Percentiles rank a stretch among this genome's conserved stretches.
Evolutionary conservation across 306 rosid species (phyloP).

Genomic region (Vicia villosa): DNA sequence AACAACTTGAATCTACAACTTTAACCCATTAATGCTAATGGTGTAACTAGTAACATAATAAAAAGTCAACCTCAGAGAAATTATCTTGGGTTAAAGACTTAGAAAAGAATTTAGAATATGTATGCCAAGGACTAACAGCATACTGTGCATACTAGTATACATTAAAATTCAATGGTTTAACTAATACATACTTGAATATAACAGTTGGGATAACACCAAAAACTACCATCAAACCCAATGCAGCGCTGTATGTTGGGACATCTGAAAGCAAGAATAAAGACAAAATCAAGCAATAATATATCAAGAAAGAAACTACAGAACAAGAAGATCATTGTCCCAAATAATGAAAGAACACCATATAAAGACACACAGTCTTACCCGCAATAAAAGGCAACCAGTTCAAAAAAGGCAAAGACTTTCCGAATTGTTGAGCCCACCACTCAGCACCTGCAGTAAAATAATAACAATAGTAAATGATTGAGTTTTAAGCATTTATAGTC

Average conservation of each 20-base stretch:
- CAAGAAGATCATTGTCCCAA: constrained; percentile 4
- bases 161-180: constrained; percentile 25
- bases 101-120: not conserved
- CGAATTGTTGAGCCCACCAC: constrained; percentile 85
- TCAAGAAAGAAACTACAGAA: constrained; percentile 8
- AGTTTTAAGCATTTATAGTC: constrained; percentile 9
- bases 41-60: not conserved
- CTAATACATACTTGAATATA: constrained; percentile 65
- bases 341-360: constrained; percentile 15
- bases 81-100: not conserved
- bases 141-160: constrained; percentile 19
- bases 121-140: not conserved
- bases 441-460: constrained; percentile 67
- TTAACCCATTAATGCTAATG: constrained; percentile 13
- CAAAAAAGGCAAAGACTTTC: constrained; percentile 71
- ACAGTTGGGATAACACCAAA: constrained; percentile 82
- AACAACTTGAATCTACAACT: constrained; percentile 11
- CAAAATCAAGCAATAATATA: constrained; percentile 28
- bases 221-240: constrained; percentile 65
- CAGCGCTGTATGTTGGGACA: constrained; percentile 51
- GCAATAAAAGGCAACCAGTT: constrained; percentile 71
- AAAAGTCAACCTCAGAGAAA: constrained; percentile 19
- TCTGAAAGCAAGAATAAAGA: constrained; percentile 52
- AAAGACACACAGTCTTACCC: constrained; percentile 51
- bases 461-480: constrained; percentile 2